A percentile compares a stretch with the other conserved stretches of the same genome.
Evolutionary conservation across 352 stramenopile species (phyloP).

Genomic region (Globisporangium sylvaticum): DNA sequence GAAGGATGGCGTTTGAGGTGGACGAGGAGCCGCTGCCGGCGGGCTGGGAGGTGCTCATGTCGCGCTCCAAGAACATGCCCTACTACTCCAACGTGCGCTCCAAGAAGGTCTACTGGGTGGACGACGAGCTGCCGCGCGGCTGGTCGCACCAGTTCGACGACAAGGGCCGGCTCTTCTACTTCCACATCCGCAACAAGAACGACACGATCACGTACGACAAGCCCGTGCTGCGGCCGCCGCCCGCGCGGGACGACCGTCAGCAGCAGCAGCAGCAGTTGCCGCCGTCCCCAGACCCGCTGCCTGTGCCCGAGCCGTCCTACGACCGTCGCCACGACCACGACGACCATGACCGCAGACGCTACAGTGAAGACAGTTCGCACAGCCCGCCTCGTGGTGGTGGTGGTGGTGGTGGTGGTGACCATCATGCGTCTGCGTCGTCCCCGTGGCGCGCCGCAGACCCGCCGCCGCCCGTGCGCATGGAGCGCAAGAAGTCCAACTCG

Average conservation of each 20-base stretch:
- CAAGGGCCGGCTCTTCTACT: constrained; percentile 57
- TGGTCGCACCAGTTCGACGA: constrained; percentile 81
- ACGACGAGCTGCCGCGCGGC: constrained; percentile 71
- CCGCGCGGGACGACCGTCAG: no score
- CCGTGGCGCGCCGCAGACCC: constrained; percentile 6
- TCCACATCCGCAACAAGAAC: constrained; percentile 73
- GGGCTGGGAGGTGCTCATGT: constrained; percentile 79
- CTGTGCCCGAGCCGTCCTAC: constrained; percentile 46
- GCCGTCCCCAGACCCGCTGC: constrained; percentile 32
- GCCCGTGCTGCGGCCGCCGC: constrained; percentile 32
- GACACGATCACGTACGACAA: constrained; percentile 72
- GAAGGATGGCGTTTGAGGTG: constrained; percentile 42
- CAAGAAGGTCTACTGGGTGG: constrained; percentile 83
- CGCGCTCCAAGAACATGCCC: constrained; percentile 75
- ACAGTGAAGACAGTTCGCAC: constrained; percentile 16
- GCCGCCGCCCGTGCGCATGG: constrained; percentile 19
- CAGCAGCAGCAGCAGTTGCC: neutral
- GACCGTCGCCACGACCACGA: constrained; percentile 15
- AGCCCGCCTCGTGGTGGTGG: constrained; percentile 4
- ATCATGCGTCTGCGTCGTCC: neutral
- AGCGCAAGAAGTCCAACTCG: constrained; percentile 73
- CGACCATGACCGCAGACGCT: constrained; percentile 7
- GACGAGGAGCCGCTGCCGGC: constrained; percentile 53
- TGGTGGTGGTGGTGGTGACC: neutral
- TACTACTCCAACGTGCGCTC: constrained; percentile 82